Conservation (phyloP, 108 stramenopile species). For the Aurantiochytrium sp. region DNA sequence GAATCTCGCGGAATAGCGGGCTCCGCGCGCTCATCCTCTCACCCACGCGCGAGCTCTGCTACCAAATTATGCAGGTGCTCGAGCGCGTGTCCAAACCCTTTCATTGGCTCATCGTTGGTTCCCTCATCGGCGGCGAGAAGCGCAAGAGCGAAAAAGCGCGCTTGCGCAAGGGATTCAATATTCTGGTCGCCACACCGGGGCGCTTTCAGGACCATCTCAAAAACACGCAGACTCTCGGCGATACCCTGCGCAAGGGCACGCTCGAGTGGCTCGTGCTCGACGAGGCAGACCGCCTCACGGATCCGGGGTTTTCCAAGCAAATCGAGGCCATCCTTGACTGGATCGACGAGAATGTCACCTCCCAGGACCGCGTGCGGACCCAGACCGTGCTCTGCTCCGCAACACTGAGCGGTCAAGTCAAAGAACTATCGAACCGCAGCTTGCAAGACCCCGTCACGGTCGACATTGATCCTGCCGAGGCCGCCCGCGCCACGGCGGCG, state of each 20-base stretch:
- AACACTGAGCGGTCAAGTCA: slow-evolving; percentile 65
- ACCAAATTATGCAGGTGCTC: slow-evolving; percentile 69
- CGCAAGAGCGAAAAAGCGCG: slow-evolving; percentile 90
- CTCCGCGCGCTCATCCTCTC: slow-evolving; percentile 65
- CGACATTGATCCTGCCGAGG: slow-evolving; percentile 1
- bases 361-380: slow-evolving; percentile 64
- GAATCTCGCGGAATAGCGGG: slow-evolving; percentile 40
- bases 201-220: slow-evolving; percentile 85
- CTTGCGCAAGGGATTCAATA: slow-evolving; percentile 79
- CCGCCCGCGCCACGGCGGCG: background rate
- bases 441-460: background rate
- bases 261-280: slow-evolving; percentile 81
- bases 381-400: slow-evolving; percentile 80
- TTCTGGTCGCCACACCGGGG: slow-evolving; percentile 95
- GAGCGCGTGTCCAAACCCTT: slow-evolving; percentile 64
- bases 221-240: slow-evolving; percentile 71
- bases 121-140: slow-evolving; percentile 83
- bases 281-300: slow-evolving; percentile 88
- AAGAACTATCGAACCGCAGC: slow-evolving; percentile 22
- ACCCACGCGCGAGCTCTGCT: slow-evolving; percentile 86
- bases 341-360: slow-evolving; percentile 28
- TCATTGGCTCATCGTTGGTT: slow-evolving; percentile 78
- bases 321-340: slow-evolving; percentile 74
- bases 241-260: slow-evolving; percentile 51
- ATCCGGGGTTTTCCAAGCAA: slow-evolving; percentile 85